Conservation (phyloP, 2,329 filamentous ascomycete species). For the Teratosphaeria pseudoeucalypti region DNA sequence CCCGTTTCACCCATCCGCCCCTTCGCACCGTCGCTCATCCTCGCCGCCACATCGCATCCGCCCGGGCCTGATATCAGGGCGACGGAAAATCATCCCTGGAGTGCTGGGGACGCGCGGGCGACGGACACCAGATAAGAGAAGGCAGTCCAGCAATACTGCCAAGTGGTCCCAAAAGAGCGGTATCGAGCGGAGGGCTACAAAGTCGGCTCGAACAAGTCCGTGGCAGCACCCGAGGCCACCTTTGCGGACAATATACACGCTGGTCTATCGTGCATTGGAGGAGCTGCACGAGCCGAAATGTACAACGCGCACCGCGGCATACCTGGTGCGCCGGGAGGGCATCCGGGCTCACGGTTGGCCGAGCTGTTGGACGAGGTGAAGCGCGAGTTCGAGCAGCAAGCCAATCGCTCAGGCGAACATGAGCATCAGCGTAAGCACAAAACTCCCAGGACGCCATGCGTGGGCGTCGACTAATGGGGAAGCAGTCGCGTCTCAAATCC, state of each 20-base stretch:
- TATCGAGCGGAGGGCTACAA: background rate
- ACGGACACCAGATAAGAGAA: background rate
- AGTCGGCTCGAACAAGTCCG: background rate
- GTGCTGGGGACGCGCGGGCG: background rate
- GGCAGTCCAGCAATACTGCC: background rate
- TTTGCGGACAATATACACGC: background rate
- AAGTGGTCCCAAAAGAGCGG: background rate
- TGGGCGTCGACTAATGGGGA: background rate
- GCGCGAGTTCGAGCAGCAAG: slow-evolving; percentile 68
- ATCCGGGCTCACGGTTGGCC: slow-evolving; percentile 60
- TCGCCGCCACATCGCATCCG: background rate
- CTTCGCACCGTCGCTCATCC: background rate
- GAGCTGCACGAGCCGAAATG: slow-evolving; percentile 44
- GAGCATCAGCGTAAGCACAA: slow-evolving; percentile 78
- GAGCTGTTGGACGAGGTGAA: slow-evolving; percentile 89
- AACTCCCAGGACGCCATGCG: background rate
- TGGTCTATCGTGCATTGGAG: background rate
- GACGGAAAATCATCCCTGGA: background rate
- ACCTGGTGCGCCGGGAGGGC: slow-evolving; percentile 55
- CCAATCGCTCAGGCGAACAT: slow-evolving; percentile 68
- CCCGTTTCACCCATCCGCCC: background rate
- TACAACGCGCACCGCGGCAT: slow-evolving; percentile 65
- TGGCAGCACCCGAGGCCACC: background rate
- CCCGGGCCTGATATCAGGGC: background rate
- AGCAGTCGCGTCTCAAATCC: slow-evolving; percentile 78